These are phyloP conservation scores for Urtica urens DNA, from an alignment of 306 rosid genomes.

Conservation along the genomic window DNA sequence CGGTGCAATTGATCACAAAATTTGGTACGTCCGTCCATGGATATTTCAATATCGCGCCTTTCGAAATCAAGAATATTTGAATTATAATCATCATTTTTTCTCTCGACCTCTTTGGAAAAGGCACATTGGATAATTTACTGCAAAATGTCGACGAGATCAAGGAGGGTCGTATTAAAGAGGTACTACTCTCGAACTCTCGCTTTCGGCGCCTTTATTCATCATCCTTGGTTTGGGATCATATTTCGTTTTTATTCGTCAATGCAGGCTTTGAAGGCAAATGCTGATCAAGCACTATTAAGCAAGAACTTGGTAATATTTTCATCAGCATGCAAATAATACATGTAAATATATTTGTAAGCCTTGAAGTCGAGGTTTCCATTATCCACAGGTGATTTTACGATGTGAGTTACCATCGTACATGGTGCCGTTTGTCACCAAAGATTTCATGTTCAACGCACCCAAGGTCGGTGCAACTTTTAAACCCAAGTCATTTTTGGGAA, in stretches of 20 bases:
- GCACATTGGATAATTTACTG: conserved; percentile 73
- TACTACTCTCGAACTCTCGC: conserved; percentile 10
- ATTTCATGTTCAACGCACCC: conserved; percentile 62
- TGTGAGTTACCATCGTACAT: conserved; percentile 87
- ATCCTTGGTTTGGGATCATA: background rate
- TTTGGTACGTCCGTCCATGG: conserved; percentile 42
- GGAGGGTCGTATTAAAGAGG: conserved; percentile 81
- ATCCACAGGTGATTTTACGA: conserved; percentile 66
- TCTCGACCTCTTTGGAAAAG: conserved; percentile 17
- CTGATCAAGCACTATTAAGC: conserved; percentile 84
- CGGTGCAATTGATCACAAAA: conserved; percentile 62
- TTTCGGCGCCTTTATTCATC: background rate
- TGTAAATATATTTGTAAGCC: too few relatives aligned
- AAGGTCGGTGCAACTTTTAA: conserved; percentile 62
- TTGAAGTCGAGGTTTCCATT: background rate
- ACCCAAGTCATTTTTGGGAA: too few relatives aligned
- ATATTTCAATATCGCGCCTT: background rate
- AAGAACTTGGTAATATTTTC: conserved; percentile 81
- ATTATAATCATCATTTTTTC: background rate
- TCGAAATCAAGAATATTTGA: background rate
- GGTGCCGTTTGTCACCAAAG: conserved; percentile 61
- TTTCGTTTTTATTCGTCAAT: background rate
- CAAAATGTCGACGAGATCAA: conserved; percentile 61
- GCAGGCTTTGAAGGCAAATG: conserved; percentile 68
- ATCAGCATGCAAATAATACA: conserved; percentile 12